Conservation (phyloP, 2,329 filamentous ascomycete genomes). For the Scedosporium apiospermum region DNA sequence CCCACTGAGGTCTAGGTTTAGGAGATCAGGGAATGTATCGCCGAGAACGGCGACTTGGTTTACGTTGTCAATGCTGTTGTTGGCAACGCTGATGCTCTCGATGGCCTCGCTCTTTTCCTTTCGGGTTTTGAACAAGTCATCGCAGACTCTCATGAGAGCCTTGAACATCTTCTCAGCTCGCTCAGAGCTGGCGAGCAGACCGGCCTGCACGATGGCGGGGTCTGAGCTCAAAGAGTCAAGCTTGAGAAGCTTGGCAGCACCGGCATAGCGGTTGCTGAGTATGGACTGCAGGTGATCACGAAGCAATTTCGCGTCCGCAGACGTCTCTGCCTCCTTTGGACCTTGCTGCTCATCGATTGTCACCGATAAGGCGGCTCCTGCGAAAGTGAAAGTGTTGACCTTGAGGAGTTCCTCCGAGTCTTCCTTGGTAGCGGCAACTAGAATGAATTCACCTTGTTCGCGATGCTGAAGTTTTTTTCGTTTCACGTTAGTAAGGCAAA, state of each 20-base stretch:
- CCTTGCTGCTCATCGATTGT: conserved; percentile 28
- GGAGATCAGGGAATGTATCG: conserved; percentile 71
- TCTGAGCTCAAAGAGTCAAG: conserved; percentile 72
- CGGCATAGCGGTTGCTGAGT: conserved; percentile 65
- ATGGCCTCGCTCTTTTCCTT: conserved; percentile 70
- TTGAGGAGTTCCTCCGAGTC: conserved; percentile 56
- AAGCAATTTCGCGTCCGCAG: conserved; percentile 47
- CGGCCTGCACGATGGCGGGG: conserved; percentile 59
- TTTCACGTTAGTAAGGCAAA: conserved; percentile 55
- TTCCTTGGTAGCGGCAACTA: conserved; percentile 56
- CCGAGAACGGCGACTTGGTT: conserved; percentile 64
- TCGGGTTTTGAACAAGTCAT: conserved; percentile 62
- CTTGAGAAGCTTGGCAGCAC: conserved; percentile 65
- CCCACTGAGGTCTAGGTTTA: conserved; percentile 79
- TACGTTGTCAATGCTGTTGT: conserved; percentile 70
- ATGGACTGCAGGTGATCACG: conserved; percentile 61
- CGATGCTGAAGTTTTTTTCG: conserved; percentile 44
- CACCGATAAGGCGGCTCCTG: conserved; percentile 43
- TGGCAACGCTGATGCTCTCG: conserved; percentile 69
- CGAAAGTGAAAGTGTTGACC: conserved; percentile 60
- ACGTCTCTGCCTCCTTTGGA: conserved; percentile 37
- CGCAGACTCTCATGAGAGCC: conserved; percentile 79
- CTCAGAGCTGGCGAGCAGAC: conserved; percentile 63
- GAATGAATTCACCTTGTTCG: conserved; percentile 57
- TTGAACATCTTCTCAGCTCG: conserved; percentile 83